Conservation (phyloP, 257 asterid species). For the Gentiana macrophylla region DNA sequence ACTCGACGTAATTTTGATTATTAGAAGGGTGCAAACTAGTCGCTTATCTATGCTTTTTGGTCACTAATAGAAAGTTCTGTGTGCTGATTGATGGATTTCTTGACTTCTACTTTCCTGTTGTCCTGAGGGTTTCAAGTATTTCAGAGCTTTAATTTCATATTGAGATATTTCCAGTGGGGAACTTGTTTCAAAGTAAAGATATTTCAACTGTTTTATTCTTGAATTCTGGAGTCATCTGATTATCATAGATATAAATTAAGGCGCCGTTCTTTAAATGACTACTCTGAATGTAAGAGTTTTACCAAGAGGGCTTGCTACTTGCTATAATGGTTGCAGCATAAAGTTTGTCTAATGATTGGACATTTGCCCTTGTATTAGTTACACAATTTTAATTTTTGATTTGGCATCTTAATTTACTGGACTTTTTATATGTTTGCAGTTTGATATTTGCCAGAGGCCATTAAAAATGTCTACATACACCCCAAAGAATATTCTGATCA, state of each 20-base stretch:
- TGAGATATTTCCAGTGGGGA: too few species aligned
- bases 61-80: background rate
- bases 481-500: constrained; percentile 90
- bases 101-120: background rate
- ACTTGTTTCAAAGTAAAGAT: too few species aligned
- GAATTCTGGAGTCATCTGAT: too few species aligned
- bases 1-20: background rate
- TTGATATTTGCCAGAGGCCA: constrained; percentile 20
- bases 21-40: background rate
- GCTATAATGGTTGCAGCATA: too few species aligned
- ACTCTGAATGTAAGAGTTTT: too few species aligned
- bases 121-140: background rate
- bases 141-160: background rate
- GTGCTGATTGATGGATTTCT: background rate
- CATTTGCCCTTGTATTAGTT: background rate
- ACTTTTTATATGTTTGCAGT: background rate
- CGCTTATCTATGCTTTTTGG: background rate
- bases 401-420: background rate
- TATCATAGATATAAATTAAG: too few species aligned
- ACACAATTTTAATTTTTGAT: too few species aligned
- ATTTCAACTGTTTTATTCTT: too few species aligned
- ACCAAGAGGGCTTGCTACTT: too few species aligned
- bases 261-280: too few species aligned
- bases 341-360: background rate
- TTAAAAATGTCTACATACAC: constrained; percentile 47